Conservation (phyloP, 345 rosid species). For the Excoecaria cochinchinensis region DNA sequence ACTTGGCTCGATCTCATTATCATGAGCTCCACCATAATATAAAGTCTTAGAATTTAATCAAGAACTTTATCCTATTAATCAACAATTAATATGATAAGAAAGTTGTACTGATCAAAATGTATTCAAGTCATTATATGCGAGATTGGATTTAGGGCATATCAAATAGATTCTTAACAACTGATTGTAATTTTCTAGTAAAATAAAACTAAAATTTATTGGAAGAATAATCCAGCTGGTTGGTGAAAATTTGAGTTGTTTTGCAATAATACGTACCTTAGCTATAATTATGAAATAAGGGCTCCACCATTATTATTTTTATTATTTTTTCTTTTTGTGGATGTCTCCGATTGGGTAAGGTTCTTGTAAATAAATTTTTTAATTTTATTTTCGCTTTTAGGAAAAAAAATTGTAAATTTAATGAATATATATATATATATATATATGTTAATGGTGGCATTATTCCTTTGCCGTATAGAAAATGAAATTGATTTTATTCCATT, state of each 20-base stretch:
- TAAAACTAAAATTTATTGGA: too few species aligned
- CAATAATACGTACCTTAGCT: constrained; percentile 4
- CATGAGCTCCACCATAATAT: too few species aligned
- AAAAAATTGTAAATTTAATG: not conserved
- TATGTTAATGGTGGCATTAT: not conserved
- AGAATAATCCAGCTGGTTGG: constrained; percentile 28
- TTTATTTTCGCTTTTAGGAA: not conserved
- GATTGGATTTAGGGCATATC: too few species aligned
- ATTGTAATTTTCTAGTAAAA: too few species aligned
- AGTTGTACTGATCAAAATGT: too few species aligned
- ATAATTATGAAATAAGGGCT: constrained; percentile 24
- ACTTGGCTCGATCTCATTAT: too few species aligned
- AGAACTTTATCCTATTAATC: too few species aligned
- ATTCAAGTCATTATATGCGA: too few species aligned
- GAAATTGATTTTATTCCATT: constrained; percentile 8
- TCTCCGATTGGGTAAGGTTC: constrained; percentile 3
- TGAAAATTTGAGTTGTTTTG: constrained; percentile 21
- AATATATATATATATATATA: too few species aligned
- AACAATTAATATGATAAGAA: too few species aligned
- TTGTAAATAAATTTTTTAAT: not conserved
- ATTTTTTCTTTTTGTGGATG: not conserved
- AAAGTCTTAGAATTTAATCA: too few species aligned
- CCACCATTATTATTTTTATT: not conserved
- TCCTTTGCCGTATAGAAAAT: not conserved
- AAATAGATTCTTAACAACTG: too few species aligned